Conservation (phyloP, 257 asterid genomes). For the Solanum corneliomulleri region DNA sequence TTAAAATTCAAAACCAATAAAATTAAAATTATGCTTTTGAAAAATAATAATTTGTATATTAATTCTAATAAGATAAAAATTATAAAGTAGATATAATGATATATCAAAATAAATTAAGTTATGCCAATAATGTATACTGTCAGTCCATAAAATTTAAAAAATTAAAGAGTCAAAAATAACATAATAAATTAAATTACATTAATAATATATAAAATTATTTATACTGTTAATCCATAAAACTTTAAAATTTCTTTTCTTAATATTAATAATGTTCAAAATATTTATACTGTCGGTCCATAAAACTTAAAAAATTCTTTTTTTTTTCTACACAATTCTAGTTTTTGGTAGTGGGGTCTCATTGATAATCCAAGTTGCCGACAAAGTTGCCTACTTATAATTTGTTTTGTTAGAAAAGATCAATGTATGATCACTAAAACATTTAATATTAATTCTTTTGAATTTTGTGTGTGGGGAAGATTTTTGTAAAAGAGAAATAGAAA, state of each 20-base stretch:
- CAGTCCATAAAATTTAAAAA: background rate
- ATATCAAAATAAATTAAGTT: too few species aligned
- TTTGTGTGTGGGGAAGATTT: background rate
- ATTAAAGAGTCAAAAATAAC: too few species aligned
- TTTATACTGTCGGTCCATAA: background rate
- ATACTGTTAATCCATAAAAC: too few species aligned
- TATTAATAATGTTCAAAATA: too few species aligned
- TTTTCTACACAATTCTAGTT: background rate
- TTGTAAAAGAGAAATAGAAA: background rate
- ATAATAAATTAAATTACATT: too few species aligned
- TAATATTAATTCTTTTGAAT: background rate
- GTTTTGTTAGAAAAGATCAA: background rate
- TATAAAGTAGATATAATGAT: too few species aligned
- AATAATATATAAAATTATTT: too few species aligned
- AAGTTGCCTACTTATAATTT: background rate
- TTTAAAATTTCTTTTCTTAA: background rate
- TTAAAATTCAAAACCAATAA: background rate
- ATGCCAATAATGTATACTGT: too few species aligned
- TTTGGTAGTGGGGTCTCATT: background rate
- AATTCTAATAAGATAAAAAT: too few species aligned
- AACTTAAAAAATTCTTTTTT: background rate
- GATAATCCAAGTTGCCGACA: slow-evolving; percentile 1
- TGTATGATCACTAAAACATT: background rate
- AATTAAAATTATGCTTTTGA: background rate
- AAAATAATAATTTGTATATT: too few species aligned